Percentiles rank a stretch among this genome's conserved stretches.
Evolutionary conservation across 2,329 filamentous ascomycete species (phyloP).

Genomic region (Claviceps sp.): DNA sequence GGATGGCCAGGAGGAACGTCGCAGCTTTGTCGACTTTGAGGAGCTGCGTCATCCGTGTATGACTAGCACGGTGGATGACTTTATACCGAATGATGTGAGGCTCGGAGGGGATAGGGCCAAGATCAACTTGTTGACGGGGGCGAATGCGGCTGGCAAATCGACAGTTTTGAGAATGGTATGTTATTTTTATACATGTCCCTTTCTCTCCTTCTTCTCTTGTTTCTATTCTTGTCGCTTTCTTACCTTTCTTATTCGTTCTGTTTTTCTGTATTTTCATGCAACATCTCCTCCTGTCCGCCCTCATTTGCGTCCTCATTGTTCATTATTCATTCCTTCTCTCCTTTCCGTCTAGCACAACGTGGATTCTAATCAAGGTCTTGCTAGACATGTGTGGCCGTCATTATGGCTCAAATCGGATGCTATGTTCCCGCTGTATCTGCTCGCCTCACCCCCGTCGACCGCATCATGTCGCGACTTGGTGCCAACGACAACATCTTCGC

Average conservation of each 20-base stretch:
- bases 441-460: constrained; percentile 77
- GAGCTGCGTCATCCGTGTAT: constrained; percentile 94
- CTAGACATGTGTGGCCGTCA: constrained; percentile 85
- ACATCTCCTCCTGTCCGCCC: background rate
- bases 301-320: too few species aligned
- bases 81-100: constrained; percentile 88
- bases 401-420: constrained; percentile 94
- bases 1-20: constrained; percentile 35
- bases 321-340: background rate
- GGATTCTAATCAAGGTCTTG: background rate
- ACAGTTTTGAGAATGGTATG: constrained; percentile 86
- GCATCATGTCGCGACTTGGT: constrained; percentile 96
- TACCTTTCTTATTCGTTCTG: background rate
- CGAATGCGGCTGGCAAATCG: constrained; percentile 94
- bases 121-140: constrained; percentile 84
- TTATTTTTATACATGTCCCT: constrained; percentile 2
- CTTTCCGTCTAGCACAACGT: background rate
- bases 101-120: constrained; percentile 72
- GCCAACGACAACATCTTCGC: constrained; percentile 99
- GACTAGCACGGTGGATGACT: constrained; percentile 75
- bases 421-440: constrained; percentile 77
- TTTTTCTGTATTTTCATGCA: background rate
- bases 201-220: background rate
- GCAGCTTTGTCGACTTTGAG: constrained; percentile 80
- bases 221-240: constrained; percentile 14